Conservation (phyloP, 306 rosid genomes). For the Cotoneaster glaucophyllus region DNA sequence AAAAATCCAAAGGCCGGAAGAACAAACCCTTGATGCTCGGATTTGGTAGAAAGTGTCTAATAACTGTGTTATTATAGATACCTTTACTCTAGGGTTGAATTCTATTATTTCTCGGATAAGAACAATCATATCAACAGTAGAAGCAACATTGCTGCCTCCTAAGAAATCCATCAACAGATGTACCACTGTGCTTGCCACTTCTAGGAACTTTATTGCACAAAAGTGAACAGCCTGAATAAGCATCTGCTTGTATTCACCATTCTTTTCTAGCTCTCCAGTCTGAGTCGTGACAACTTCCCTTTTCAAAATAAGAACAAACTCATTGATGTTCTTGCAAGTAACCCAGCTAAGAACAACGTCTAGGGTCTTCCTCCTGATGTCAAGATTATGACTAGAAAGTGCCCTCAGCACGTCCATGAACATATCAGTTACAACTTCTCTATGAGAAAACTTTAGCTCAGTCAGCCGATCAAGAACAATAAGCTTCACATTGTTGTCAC, state of each 20-base stretch:
- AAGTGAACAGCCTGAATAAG: constrained; percentile 71
- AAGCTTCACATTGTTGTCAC: constrained; percentile 75
- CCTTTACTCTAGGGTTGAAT: constrained; percentile 56
- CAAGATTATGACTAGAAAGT: constrained; percentile 55
- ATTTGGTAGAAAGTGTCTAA: constrained; percentile 77
- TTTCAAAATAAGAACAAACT: constrained; percentile 67
- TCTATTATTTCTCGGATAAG: constrained; percentile 73
- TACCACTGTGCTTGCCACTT: constrained; percentile 72
- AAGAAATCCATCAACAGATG: constrained; percentile 80
- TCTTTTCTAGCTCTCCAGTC: constrained; percentile 71
- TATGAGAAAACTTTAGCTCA: constrained; percentile 51
- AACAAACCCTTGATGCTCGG: constrained; percentile 62
- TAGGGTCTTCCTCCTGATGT: constrained; percentile 64
- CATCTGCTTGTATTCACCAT: constrained; percentile 72
- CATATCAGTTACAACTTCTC: constrained; percentile 71
- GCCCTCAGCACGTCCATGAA: constrained; percentile 77
- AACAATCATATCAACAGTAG: constrained; percentile 62
- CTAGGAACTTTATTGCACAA: constrained; percentile 75
- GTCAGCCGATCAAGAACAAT: constrained; percentile 63
- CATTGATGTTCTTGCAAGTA: constrained; percentile 51
- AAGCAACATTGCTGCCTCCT: constrained; percentile 68
- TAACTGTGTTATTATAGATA: constrained; percentile 64
- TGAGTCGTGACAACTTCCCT: constrained; percentile 74
- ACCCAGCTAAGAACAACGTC: constrained; percentile 60
- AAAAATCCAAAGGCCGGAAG: constrained; percentile 68